phyloP scores from a whole-genome alignment of 2,329 filamentous ascomycete genomes.

The Akanthomyces muscarius region DNA sequence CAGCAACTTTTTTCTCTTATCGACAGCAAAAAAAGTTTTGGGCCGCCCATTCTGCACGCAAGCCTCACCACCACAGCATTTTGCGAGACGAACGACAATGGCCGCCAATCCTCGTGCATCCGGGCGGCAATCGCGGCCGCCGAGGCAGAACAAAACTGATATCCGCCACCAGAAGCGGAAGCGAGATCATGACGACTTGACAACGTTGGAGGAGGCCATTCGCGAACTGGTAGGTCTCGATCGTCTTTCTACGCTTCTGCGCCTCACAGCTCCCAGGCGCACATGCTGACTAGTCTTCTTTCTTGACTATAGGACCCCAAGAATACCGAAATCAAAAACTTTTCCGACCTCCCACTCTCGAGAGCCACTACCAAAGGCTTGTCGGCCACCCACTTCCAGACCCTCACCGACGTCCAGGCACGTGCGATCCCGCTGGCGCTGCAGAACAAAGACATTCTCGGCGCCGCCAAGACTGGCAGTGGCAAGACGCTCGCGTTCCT shows the following conservation, averaged over 20 bases:
- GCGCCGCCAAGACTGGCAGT: conserved; percentile 91
- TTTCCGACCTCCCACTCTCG: conserved; percentile 82
- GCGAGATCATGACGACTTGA: conserved; percentile 34
- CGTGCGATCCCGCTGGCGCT: conserved; percentile 84
- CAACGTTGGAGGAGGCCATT: conserved; percentile 32
- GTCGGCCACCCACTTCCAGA: conserved; percentile 81
- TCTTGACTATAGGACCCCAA: conserved; percentile 53
- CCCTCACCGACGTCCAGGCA: conserved; percentile 85
- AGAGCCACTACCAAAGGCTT: conserved; percentile 74
- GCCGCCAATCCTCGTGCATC: conserved; percentile 11
- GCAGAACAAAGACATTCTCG: conserved; percentile 82
- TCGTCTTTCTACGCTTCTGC: neutral
- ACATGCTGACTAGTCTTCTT: neutral
- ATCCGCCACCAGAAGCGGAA: conserved; percentile 36
- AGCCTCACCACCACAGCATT: neutral
- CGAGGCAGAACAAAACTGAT: conserved; percentile 30
- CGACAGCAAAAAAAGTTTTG: conserved; percentile 5
- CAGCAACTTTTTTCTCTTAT: conserved; percentile 14
- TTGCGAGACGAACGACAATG: conserved; percentile 10
- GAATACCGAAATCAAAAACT: conserved; percentile 57
- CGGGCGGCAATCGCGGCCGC: neutral
- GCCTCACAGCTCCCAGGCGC: neutral
- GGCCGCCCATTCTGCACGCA: neutral
- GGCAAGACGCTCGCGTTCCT: conserved; percentile 95
- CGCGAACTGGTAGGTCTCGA: conserved; percentile 29